Base-by-base conservation (phyloP, 164 flowering plant species). In the Akebia trifoliata region DNA sequence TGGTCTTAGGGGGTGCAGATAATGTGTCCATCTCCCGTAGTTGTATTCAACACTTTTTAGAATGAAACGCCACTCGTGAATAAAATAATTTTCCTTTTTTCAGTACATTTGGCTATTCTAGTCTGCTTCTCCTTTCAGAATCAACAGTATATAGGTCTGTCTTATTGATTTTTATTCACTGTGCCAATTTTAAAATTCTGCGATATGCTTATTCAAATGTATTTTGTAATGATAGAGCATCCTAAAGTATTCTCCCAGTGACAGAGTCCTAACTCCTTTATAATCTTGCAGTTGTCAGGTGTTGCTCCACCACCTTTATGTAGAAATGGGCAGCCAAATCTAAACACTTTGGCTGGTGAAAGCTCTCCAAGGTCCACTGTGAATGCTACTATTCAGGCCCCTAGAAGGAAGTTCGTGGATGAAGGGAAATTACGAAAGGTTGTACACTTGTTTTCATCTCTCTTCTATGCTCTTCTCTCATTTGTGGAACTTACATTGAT, bases 401-500 rank as follows among this genome's bases (percentile, higher is more conserved):
- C 97, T 58, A 72, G 96, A 70, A 80, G 96, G 61, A 94, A 94
- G 72, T 71, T 94, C 64, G 78, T 94, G 31, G 97, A 90, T 77
- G 99, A 94, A 77, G 99, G 97, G 54, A 94, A 94, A 71, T 58
- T 94, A 38, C 78, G 99, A 18, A 94, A 90, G 99, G 99, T 94
- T 42, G 44, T 37, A 20, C 15, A n/a, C 22, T 44, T 52, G 17
- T 11, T 34, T 56, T 15, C 32, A 15, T 45, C 37, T 6, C 21
- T 6, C 37, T 21, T 52, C 17, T 36, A 11, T 62, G 6, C 39
- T 38, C 17, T 29, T 39, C 12, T 43, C 42, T 57, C 35, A 17
- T 53, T 55, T 57, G 20, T 34, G 18, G 5, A 20, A 2, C 4
- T 55, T n/a, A 53, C 15, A 22, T 30, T 7, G 28, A n/a, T 54